These are phyloP conservation scores for Leptographium galeiforme DNA, from an alignment of 2,329 filamentous ascomycete genomes.

Conservation along the genomic window DNA sequence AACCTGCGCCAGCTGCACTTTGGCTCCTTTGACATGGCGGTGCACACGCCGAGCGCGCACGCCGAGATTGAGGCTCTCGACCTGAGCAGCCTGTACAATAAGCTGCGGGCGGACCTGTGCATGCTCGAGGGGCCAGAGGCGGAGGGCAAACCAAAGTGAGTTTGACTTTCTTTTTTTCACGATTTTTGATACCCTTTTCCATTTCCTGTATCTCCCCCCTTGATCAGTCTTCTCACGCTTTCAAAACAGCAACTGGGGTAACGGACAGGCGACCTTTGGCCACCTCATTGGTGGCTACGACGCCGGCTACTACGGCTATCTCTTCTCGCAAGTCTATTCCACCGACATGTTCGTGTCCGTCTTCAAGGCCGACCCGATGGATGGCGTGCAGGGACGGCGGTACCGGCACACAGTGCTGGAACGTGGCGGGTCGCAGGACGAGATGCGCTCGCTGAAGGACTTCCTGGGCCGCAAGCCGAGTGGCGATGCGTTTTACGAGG, in stretches of 20 bases:
- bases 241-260: constrained; percentile 45
- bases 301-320: constrained; percentile 68
- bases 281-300: constrained; percentile 78
- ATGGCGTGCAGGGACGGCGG: constrained; percentile 55
- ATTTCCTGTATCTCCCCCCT: background rate
- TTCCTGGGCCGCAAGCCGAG: constrained; percentile 67
- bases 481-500: constrained; percentile 67
- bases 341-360: constrained; percentile 76
- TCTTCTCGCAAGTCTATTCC: constrained; percentile 67
- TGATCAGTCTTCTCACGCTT: constrained; percentile 12
- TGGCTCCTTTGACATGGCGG: constrained; percentile 72
- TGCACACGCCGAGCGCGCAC: constrained; percentile 59
- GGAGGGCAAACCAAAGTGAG: constrained; percentile 41
- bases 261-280: constrained; percentile 68
- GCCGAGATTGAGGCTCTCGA: constrained; percentile 54
- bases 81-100: constrained; percentile 56
- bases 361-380: constrained; percentile 69
- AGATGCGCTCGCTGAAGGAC: constrained; percentile 67
- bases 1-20: constrained; percentile 70
- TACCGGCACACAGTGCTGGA: constrained; percentile 71
- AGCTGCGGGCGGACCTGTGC: constrained; percentile 55
- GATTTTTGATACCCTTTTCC: too few relatives aligned
- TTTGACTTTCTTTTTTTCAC: too few relatives aligned
- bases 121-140: constrained; percentile 63
- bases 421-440: constrained; percentile 63